Percentiles rank a stretch among this genome's conserved stretches.
Evolutionary conservation across 371 early-diverging fungal genomes (phyloP).

Genomic region (Mortierella sp.): DNA sequence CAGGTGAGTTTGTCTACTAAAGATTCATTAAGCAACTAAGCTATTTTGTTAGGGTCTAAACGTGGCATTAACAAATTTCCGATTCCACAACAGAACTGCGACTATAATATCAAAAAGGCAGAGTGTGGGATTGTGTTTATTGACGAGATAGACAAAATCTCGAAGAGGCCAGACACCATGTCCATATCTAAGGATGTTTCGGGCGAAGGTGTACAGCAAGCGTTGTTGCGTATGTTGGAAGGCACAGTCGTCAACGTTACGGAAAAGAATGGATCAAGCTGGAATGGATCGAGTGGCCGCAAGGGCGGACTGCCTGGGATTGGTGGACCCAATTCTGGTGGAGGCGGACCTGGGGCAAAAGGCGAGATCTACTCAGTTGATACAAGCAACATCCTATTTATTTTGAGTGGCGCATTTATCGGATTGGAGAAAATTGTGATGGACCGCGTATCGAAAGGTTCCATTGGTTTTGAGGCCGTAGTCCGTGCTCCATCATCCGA

Average conservation of each 20-base stretch:
- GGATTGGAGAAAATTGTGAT: slow-evolving; percentile 88
- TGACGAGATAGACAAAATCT: slow-evolving; percentile 94
- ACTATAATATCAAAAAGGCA: slow-evolving; percentile 88
- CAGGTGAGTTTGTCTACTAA: slow-evolving; percentile 62
- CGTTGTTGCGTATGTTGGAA: slow-evolving; percentile 89
- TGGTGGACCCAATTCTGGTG: slow-evolving; percentile 62
- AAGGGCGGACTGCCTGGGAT: slow-evolving; percentile 59
- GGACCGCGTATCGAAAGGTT: slow-evolving; percentile 84
- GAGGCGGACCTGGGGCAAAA: slow-evolving; percentile 62
- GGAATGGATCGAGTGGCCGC: slow-evolving; percentile 57
- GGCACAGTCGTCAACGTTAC: slow-evolving; percentile 89
- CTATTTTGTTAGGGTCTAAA: neutral
- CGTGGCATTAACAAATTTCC: neutral
- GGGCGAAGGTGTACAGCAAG: slow-evolving; percentile 95
- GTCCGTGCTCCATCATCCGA: slow-evolving; percentile 55
- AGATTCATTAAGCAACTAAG: neutral
- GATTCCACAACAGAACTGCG: slow-evolving; percentile 69
- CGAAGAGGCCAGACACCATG: slow-evolving; percentile 79
- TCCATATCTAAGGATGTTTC: slow-evolving; percentile 91
- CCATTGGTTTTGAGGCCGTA: slow-evolving; percentile 82
- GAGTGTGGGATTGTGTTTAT: slow-evolving; percentile 94
- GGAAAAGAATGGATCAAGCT: slow-evolving; percentile 77
- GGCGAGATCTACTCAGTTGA: slow-evolving; percentile 89
- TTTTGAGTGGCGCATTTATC: slow-evolving; percentile 92
- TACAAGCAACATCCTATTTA: slow-evolving; percentile 92